phyloP scores from a whole-genome alignment of 1,139 yeast genomes.

The Kodamaea sp. region DNA sequence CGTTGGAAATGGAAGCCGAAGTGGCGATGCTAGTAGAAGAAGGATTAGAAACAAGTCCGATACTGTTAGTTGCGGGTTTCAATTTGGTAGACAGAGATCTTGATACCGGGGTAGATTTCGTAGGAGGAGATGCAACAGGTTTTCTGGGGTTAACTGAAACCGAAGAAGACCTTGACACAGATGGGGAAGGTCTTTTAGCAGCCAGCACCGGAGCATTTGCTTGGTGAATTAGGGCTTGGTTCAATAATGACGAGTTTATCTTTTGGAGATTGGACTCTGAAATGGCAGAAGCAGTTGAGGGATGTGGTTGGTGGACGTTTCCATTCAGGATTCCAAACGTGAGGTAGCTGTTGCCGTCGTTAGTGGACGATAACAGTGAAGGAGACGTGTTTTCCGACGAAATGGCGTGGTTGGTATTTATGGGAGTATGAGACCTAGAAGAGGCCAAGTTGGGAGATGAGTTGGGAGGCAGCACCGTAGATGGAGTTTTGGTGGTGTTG shows the following conservation, averaged over 20 bases:
- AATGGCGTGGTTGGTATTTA: constrained; percentile 13
- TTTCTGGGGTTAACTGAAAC: constrained; percentile 8
- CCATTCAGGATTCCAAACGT: constrained; percentile 7
- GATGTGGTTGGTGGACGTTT: constrained; percentile 8
- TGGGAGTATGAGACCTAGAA: constrained; percentile 15
- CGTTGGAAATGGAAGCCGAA: background rate
- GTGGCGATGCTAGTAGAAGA: constrained; percentile 13
- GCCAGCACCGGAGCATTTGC: too few relatives aligned
- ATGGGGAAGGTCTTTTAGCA: constrained; percentile 10
- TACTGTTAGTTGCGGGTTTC: constrained; percentile 2
- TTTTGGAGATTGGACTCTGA: constrained; percentile 13
- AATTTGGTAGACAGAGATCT: constrained; percentile 14
- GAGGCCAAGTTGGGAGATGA: constrained; percentile 11
- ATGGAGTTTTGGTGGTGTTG: background rate
- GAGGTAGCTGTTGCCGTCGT: constrained; percentile 7
- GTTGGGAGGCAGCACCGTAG: too few relatives aligned
- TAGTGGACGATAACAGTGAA: constrained; percentile 10
- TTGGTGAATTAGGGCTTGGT: background rate
- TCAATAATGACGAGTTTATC: constrained; percentile 7
- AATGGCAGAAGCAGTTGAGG: constrained; percentile 3
- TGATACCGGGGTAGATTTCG: constrained; percentile 14
- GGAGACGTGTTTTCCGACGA: constrained; percentile 13
- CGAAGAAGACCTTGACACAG: constrained; percentile 21
- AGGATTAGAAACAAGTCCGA: constrained; percentile 4
- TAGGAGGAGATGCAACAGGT: constrained; percentile 7